Evolutionary conservation across 331 rosid species (phyloP).

Genomic region (Pyracantha coccinea): DNA sequence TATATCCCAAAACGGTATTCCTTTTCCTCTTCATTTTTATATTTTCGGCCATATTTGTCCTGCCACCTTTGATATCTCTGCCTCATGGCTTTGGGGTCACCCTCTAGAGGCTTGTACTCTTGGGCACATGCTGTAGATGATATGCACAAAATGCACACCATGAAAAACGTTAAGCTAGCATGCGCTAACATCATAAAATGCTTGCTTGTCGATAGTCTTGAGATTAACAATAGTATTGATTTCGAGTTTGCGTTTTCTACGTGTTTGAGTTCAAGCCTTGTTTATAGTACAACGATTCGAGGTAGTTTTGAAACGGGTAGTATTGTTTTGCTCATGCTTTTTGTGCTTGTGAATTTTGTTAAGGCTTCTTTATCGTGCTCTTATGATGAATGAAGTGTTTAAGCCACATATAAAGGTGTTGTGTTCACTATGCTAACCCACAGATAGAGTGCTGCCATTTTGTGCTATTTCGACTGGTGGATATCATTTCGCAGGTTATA

Average conservation of each 20-base stretch:
- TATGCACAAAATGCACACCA: constrained; percentile 27
- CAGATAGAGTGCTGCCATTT: background rate
- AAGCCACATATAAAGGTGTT: background rate
- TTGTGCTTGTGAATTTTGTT: constrained; percentile 22
- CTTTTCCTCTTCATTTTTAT: constrained; percentile 34
- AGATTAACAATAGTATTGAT: background rate
- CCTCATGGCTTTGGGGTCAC: constrained; percentile 19
- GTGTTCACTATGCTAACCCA: background rate
- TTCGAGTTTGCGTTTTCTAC: constrained; percentile 15
- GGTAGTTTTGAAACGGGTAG: background rate
- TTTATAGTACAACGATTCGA: constrained; percentile 4
- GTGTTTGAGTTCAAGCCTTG: constrained; percentile 8
- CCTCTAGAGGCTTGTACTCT: constrained; percentile 2
- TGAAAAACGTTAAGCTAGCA: constrained; percentile 23
- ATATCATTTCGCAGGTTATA: too few species aligned
- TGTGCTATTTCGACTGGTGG: background rate
- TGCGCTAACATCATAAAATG: constrained; percentile 1
- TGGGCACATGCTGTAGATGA: constrained; percentile 19
- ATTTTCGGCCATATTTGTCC: constrained; percentile 20
- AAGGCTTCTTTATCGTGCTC: constrained; percentile 17
- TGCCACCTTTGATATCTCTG: constrained; percentile 52
- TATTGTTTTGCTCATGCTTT: constrained; percentile 26
- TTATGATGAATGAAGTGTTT: background rate
- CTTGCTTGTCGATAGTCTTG: constrained; percentile 7
- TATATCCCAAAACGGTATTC: constrained; percentile 47